A percentile compares a stretch with the other conserved stretches of the same genome.
phyloP scores from a whole-genome alignment of 2,329 filamentous ascomycete genomes.

The Colletotrichum plurivorum region DNA sequence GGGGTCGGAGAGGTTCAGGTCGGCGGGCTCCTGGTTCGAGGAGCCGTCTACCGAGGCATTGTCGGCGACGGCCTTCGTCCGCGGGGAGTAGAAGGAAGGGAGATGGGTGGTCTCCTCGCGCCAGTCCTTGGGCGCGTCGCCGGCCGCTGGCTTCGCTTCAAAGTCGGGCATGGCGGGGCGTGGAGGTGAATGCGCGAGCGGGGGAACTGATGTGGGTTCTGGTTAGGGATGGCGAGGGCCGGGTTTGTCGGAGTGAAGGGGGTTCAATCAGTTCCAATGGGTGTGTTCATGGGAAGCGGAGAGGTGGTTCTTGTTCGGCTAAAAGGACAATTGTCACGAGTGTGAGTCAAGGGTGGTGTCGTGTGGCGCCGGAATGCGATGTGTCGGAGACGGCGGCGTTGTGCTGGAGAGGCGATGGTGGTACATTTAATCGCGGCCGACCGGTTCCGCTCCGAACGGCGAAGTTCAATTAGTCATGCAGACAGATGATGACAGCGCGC shows the following conservation, averaged over 20 bases:
- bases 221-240: not conserved
- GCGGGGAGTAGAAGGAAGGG: constrained; percentile 64
- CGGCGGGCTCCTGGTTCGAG: constrained; percentile 32
- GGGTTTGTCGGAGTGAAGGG: not conserved
- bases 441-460: constrained; percentile 35
- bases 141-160: constrained; percentile 43
- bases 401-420: not conserved
- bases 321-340: not conserved
- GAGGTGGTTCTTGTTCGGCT: not conserved
- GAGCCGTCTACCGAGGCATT: constrained; percentile 41
- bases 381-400: constrained; percentile 1
- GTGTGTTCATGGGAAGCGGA: not conserved
- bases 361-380: too few species aligned
- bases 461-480: constrained; percentile 40
- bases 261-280: constrained; percentile 7
- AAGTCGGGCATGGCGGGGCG: constrained; percentile 42
- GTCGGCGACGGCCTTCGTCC: constrained; percentile 47
- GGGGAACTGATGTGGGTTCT: constrained; percentile 7
- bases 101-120: constrained; percentile 53
- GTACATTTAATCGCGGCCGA: constrained; percentile 28
- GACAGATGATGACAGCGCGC: constrained; percentile 10
- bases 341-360: not conserved
- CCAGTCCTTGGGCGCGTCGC: constrained; percentile 43
- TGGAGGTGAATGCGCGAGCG: constrained; percentile 1
- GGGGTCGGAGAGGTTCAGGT: constrained; percentile 38